These are phyloP conservation scores for Pestalotiopsis sp. DNA, from an alignment of 2,329 filamentous ascomycete species.

Conservation along the genomic window DNA sequence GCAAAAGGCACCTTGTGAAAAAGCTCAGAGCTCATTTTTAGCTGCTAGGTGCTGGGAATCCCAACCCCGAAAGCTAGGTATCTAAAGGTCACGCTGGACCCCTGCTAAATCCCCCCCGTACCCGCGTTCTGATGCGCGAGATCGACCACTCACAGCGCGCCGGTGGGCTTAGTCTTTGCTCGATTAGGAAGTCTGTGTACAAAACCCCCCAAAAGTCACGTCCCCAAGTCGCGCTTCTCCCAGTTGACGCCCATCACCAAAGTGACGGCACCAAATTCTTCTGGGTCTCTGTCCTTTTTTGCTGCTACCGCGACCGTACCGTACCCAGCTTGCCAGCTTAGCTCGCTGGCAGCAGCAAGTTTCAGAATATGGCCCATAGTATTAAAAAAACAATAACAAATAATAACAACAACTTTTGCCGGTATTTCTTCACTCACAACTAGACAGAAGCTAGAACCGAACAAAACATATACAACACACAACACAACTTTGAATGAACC, in stretches of 20 bases:
- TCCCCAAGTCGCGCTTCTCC: background rate
- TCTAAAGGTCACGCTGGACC: background rate
- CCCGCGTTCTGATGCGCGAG: conserved; percentile 7
- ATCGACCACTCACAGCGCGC: conserved; percentile 13
- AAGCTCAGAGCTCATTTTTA: background rate
- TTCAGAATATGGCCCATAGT: too few relatives aligned
- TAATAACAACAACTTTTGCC: background rate
- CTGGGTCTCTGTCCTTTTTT: background rate
- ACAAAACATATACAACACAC: background rate
- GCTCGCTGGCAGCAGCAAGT: too few relatives aligned
- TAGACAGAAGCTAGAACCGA: background rate
- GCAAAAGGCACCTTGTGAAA: background rate
- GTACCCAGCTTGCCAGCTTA: too few relatives aligned
- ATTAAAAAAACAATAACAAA: background rate
- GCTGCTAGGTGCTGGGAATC: background rate
- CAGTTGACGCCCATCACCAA: conserved; percentile 11
- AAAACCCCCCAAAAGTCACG: background rate
- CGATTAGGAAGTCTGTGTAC: conserved; percentile 12
- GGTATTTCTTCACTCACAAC: background rate
- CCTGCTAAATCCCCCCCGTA: background rate
- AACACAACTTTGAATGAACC: background rate
- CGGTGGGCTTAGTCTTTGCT: conserved; percentile 5
- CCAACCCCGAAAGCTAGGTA: background rate
- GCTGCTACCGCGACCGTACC: too few relatives aligned
- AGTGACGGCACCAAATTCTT: conserved; percentile 12